A percentile compares a stretch with the other conserved stretches of the same genome.
Evolutionary conservation across 2,329 filamentous ascomycete genomes (phyloP).

Genomic region (Claviceps sp.): DNA sequence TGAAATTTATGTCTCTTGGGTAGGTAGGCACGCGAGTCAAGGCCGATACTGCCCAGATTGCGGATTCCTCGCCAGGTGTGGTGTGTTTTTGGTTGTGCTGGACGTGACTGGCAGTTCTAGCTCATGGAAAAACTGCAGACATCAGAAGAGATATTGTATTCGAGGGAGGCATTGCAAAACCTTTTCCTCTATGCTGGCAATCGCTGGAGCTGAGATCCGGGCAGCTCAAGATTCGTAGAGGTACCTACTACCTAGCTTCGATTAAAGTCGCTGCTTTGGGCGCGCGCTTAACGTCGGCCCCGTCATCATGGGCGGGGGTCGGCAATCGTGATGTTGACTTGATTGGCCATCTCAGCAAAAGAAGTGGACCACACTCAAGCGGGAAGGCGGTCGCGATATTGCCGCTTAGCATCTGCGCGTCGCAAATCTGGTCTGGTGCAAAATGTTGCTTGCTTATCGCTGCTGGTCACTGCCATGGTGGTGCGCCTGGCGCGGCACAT

Average conservation of each 20-base stretch:
- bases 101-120: background rate
- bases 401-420: background rate
- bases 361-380: background rate
- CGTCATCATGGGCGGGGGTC: background rate
- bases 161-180: background rate
- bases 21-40: background rate
- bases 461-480: background rate
- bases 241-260: no score
- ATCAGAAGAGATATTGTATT: background rate
- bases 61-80: no score
- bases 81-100: no score
- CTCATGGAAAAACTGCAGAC: background rate
- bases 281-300: no score
- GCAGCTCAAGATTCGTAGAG: background rate
- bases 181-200: background rate
- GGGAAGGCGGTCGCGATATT: background rate
- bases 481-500: background rate
- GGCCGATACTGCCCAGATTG: background rate
- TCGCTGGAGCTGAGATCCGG: background rate
- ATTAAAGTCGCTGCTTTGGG: no score
- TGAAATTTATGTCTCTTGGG: background rate
- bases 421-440: background rate
- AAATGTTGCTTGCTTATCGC: background rate
- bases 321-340: background rate
- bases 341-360: background rate